A percentile compares a stretch with the other conserved stretches of the same genome.
phyloP scores from a whole-genome alignment of 139 green algal genomes.

The Chlorella sp. region DNA sequence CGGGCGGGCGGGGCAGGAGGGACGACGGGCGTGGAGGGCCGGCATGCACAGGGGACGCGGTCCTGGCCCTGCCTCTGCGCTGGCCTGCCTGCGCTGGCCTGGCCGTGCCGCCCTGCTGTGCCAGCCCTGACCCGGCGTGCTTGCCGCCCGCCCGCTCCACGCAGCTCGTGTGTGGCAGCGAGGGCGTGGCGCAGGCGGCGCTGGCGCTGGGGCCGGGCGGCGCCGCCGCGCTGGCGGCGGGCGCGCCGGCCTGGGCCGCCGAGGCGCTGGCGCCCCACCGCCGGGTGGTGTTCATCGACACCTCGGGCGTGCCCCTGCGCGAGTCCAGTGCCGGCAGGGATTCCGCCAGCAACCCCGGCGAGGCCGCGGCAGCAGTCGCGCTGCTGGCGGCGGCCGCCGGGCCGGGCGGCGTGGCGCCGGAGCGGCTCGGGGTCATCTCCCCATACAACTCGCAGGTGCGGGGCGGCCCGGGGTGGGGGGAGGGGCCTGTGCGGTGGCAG shows the following conservation, averaged over 20 bases:
- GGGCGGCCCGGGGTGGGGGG: background rate
- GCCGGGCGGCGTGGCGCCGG: constrained; percentile 40
- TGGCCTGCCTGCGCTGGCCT: too few relatives aligned
- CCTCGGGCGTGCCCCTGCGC: constrained; percentile 21
- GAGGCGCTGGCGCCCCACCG: constrained; percentile 58
- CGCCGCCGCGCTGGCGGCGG: background rate
- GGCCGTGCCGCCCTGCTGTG: too few relatives aligned
- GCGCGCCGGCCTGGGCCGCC: constrained; percentile 31
- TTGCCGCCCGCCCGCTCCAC: too few relatives aligned
- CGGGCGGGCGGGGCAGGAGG: too few relatives aligned
- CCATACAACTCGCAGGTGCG: constrained; percentile 81
- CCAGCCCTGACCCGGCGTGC: too few relatives aligned
- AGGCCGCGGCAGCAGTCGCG: constrained; percentile 60
- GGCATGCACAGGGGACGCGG: too few relatives aligned
- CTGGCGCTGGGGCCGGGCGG: constrained; percentile 52
- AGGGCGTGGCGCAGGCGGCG: constrained; percentile 48
- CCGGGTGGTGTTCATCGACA: constrained; percentile 87
- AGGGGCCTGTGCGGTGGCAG: background rate
- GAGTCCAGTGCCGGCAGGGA: constrained; percentile 23
- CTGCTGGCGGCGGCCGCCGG: constrained; percentile 61
- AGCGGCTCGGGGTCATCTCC: constrained; percentile 78
- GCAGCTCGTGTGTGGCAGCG: too few relatives aligned
- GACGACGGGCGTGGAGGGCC: too few relatives aligned
- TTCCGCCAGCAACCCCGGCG: constrained; percentile 57
- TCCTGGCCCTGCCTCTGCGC: too few relatives aligned